Evolutionary conservation across 257 asterid species (phyloP).

Genomic region (Linderniella brevidens): DNA sequence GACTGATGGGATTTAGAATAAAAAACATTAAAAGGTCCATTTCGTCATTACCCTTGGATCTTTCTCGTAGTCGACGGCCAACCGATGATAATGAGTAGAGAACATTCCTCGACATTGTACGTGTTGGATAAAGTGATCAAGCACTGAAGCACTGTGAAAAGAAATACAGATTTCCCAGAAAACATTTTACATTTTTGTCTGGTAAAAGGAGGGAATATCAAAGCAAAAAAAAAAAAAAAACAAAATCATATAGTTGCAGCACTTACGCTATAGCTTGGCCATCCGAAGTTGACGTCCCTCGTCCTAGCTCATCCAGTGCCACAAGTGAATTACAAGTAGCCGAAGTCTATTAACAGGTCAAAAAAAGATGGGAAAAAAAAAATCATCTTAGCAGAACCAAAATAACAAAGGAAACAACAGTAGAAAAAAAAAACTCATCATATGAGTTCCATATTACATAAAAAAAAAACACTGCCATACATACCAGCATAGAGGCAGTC

Average conservation of each 20-base stretch:
- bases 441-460: neutral
- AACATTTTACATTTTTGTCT: too few species aligned
- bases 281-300: conserved; percentile 96
- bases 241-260: conserved; percentile 4
- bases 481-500: conserved; percentile 95
- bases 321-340: conserved; percentile 78
- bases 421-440: neutral
- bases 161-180: neutral
- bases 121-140: conserved; percentile 65
- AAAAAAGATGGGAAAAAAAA: conserved; percentile 1
- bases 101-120: conserved; percentile 94
- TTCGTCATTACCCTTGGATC: conserved; percentile 42
- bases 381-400: neutral
- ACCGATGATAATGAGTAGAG: conserved; percentile 89
- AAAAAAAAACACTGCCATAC: conserved; percentile 10
- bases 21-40: too few species aligned
- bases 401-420: conserved; percentile 1
- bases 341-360: conserved; percentile 32
- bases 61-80: conserved; percentile 64
- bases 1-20: too few species aligned
- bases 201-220: neutral
- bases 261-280: conserved; percentile 99
- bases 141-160: conserved; percentile 76
- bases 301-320: conserved; percentile 92
- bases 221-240: neutral